These are phyloP conservation scores for Geotrichum candidum DNA, from an alignment of 1,139 yeast genomes.

Conservation along the genomic window DNA sequence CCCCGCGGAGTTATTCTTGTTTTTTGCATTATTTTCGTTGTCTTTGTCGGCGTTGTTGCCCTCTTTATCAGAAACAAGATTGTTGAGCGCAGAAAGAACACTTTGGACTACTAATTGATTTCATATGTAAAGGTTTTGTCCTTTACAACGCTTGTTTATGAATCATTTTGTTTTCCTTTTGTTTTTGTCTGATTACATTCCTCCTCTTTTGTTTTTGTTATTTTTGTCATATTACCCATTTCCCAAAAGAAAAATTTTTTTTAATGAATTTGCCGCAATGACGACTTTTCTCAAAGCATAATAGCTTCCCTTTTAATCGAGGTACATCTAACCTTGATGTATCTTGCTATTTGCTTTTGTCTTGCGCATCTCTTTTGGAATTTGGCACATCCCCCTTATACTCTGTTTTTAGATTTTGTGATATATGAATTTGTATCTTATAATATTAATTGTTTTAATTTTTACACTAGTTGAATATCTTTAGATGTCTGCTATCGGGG, in stretches of 20 bases:
- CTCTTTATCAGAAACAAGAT: constrained; percentile 18
- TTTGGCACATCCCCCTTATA: too few species aligned
- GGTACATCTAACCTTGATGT: too few species aligned
- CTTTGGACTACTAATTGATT: constrained; percentile 13
- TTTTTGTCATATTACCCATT: neutral
- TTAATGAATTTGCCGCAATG: neutral
- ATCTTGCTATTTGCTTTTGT: too few species aligned
- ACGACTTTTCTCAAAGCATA: too few species aligned
- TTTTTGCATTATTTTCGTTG: constrained; percentile 43
- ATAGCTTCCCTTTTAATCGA: too few species aligned
- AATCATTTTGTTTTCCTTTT: neutral
- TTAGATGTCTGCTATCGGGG: too few species aligned
- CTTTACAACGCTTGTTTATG: constrained; percentile 16
- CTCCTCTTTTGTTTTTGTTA: neutral
- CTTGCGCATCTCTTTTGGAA: too few species aligned
- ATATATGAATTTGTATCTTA: too few species aligned
- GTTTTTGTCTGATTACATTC: neutral
- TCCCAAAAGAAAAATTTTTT: neutral
- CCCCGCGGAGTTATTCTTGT: constrained; percentile 53
- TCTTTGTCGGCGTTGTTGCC: constrained; percentile 29
- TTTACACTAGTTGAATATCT: too few species aligned
- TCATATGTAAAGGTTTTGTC: constrained; percentile 9
- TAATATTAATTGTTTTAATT: too few species aligned
- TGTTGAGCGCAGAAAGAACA: constrained; percentile 15
- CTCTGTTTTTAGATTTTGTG: too few species aligned